Percentiles rank a stretch among this genome's conserved stretches.
Evolutionary conservation across 1,139 yeast genomes (phyloP).

Genomic region (Hyphopichia khmerensis): DNA sequence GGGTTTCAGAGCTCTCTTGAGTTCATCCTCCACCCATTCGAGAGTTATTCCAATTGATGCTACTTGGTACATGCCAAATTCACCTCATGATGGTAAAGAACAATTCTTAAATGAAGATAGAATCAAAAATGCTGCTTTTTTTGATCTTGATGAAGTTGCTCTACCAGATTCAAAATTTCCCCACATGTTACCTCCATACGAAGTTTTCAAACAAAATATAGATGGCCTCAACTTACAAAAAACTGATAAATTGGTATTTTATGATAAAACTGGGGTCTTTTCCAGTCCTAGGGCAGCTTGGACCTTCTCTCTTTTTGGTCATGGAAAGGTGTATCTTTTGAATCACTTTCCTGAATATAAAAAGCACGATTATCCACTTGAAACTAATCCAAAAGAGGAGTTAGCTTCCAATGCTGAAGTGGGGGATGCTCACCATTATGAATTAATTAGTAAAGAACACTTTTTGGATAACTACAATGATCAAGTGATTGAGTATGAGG

Average conservation of each 20-base stretch:
- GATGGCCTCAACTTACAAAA: conserved; percentile 44
- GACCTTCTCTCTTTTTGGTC: conserved; percentile 81
- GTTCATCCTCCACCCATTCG: conserved; percentile 13
- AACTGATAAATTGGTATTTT: conserved; percentile 69
- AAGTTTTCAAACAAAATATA: conserved; percentile 54
- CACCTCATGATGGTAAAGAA: conserved; percentile 54
- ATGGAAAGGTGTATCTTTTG: conserved; percentile 60
- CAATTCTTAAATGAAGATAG: conserved; percentile 60
- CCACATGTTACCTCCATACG: conserved; percentile 78
- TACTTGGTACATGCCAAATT: conserved; percentile 89
- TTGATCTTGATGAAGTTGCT: conserved; percentile 74
- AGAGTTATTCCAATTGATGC: conserved; percentile 75
- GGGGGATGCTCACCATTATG: conserved; percentile 12
- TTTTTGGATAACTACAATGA: conserved; percentile 33
- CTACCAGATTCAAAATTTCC: conserved; percentile 65
- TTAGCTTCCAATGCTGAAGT: conserved; percentile 10
- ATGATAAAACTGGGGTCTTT: conserved; percentile 82
- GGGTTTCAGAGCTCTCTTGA: conserved; percentile 19
- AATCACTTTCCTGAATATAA: conserved; percentile 64
- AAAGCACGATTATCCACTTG: conserved; percentile 22
- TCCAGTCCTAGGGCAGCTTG: conserved; percentile 90
- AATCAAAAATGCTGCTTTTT: conserved; percentile 66
- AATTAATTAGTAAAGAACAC: conserved; percentile 20
- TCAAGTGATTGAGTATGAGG: conserved; percentile 63
- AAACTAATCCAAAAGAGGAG: conserved; percentile 17